phyloP scores from a whole-genome alignment of 1,284 basidiomycete species.

The Malassezia brasiliensis region DNA sequence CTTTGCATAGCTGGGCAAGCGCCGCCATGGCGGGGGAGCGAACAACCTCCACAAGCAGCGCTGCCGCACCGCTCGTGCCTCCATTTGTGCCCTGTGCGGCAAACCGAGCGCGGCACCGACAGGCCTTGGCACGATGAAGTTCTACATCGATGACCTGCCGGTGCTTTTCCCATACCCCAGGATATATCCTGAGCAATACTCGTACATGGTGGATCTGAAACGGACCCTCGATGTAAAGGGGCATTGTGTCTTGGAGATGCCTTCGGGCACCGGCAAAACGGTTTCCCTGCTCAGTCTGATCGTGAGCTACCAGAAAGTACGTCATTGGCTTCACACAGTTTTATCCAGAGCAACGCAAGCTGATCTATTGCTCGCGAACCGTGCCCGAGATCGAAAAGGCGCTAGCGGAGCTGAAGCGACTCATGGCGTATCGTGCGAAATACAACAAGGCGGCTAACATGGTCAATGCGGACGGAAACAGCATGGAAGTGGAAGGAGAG shows the following conservation, averaged over 20 bases:
- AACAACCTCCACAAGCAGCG: background rate
- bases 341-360: conserved; percentile 80
- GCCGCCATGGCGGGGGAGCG: conserved; percentile 3
- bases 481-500: conserved; percentile 60
- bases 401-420: conserved; percentile 80
- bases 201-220: conserved; percentile 98
- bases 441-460: conserved; percentile 23
- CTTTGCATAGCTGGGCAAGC: conserved; percentile 10
- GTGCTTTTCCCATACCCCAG: conserved; percentile 50
- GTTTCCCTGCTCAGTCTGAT: conserved; percentile 92
- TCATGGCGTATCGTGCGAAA: conserved; percentile 72
- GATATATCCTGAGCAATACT: conserved; percentile 74
- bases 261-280: conserved; percentile 97
- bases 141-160: conserved; percentile 78
- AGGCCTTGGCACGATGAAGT: conserved; percentile 62
- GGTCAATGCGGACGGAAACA: conserved; percentile 57
- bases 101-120: background rate
- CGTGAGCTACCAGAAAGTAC: conserved; percentile 90
- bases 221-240: conserved; percentile 82
- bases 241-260: conserved; percentile 98
- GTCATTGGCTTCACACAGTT: conserved; percentile 55
- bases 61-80: background rate
- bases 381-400: conserved; percentile 99
- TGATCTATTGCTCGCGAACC: conserved; percentile 98
- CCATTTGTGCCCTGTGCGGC: background rate